Evolutionary conservation across 139 green algal species (phyloP).

Genomic region (Chlorella vulgaris): DNA sequence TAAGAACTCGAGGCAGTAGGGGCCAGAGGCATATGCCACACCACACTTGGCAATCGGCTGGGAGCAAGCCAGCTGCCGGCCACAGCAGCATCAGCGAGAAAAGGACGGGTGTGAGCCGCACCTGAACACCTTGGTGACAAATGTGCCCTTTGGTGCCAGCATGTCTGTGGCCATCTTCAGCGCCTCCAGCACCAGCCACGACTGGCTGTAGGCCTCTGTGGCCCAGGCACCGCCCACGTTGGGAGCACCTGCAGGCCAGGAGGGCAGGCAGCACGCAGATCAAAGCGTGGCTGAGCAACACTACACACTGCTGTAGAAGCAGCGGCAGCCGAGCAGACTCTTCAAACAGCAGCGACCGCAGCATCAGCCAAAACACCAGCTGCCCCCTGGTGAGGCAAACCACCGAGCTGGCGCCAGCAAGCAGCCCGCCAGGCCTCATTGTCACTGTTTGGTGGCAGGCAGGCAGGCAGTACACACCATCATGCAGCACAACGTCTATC

Average conservation of each 20-base stretch:
- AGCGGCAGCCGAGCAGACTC: too few species aligned
- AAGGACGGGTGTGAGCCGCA: conserved; percentile 6
- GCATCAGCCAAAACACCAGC: too few species aligned
- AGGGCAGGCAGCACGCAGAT: not conserved
- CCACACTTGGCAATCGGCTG: too few species aligned
- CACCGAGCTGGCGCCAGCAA: not conserved
- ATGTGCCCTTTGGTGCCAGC: conserved; percentile 86
- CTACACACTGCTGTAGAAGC: too few species aligned
- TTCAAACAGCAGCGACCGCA: too few species aligned
- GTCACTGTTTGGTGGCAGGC: too few species aligned
- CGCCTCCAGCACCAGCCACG: conserved; percentile 90
- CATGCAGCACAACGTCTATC: conserved; percentile 96
- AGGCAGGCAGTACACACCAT: conserved; percentile 65
- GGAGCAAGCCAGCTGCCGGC: not conserved
- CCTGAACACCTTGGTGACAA: conserved; percentile 98
- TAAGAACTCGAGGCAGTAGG: too few species aligned
- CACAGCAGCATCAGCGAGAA: not conserved
- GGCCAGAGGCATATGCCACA: too few species aligned
- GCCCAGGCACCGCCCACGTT: conserved; percentile 96
- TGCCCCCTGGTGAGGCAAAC: too few species aligned
- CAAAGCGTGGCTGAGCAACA: not conserved
- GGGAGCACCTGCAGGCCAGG: conserved; percentile 66
- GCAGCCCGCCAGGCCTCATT: too few species aligned
- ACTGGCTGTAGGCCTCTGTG: conserved; percentile 90
- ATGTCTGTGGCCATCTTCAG: conserved; percentile 92